Percentiles rank a stretch among this genome's conserved stretches.
Conservation (phyloP, 2,329 filamentous ascomycete genomes). For the Paramyrothecium sp. region DNA sequence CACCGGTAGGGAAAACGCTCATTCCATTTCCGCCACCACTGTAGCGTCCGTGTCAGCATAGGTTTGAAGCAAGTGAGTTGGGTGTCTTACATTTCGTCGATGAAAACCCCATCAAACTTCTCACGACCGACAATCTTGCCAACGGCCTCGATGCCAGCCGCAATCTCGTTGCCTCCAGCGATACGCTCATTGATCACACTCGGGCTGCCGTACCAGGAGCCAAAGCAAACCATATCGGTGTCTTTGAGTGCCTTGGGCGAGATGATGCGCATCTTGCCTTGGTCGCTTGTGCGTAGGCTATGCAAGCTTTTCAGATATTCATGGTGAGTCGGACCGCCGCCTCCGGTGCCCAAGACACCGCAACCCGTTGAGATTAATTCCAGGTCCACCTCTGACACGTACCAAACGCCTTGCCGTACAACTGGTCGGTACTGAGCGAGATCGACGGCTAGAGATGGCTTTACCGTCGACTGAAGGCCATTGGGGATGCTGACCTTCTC, state of each 20-base stretch:
- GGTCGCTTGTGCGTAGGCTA: conserved; percentile 27
- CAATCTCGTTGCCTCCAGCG: conserved; percentile 32
- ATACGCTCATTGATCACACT: conserved; percentile 38
- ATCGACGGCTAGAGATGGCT: conserved; percentile 26
- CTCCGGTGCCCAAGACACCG: conserved; percentile 34
- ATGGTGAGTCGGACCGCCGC: conserved; percentile 34
- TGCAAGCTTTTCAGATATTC: conserved; percentile 43
- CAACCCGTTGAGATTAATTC: conserved; percentile 34
- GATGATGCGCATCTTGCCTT: conserved; percentile 38
- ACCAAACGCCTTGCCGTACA: conserved; percentile 29
- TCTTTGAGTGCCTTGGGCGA: conserved; percentile 33
- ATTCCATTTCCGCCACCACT: conserved; percentile 38
- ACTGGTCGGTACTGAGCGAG: conserved; percentile 27
- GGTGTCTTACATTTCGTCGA: conserved; percentile 34
- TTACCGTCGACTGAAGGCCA: conserved; percentile 25
- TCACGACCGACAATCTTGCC: conserved; percentile 28
- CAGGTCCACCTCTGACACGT: conserved; percentile 32
- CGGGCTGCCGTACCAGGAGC: conserved; percentile 43
- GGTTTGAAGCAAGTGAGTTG: accelerated
- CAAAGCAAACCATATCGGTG: conserved; percentile 36
- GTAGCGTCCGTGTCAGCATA: conserved; percentile 1
- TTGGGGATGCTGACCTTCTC: conserved; percentile 25
- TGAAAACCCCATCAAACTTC: conserved; percentile 29
- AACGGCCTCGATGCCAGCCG: conserved; percentile 32
- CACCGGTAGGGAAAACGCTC: conserved; percentile 28